A percentile compares a stretch with the other conserved stretches of the same genome.
phyloP scores from a whole-genome alignment of 1,284 basidiomycete genomes.

The Thelephora terrestris region DNA sequence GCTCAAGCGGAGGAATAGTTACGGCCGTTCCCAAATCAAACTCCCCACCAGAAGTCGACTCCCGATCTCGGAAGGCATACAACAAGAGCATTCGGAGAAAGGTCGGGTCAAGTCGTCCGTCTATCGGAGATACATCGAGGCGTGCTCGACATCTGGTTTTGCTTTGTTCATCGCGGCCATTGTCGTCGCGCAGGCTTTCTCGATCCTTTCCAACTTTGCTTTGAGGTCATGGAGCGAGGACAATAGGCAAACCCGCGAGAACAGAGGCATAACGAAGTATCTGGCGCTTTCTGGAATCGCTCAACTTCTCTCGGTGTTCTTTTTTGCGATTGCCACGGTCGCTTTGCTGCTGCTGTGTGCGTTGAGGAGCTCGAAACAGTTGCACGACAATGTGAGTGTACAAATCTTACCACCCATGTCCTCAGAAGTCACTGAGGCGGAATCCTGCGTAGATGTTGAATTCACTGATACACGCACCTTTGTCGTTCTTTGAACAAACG shows the following conservation, averaged over 20 bases:
- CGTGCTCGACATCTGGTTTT: conserved; percentile 71
- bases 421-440: conserved; percentile 2
- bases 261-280: conserved; percentile 49
- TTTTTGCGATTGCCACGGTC: conserved; percentile 47
- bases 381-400: conserved; percentile 64
- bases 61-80: conserved; percentile 34
- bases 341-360: conserved; percentile 76
- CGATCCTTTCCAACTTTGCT: conserved; percentile 56
- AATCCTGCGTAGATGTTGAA: conserved; percentile 48
- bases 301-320: conserved; percentile 39
- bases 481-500: conserved; percentile 83
- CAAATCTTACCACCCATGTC: conserved; percentile 11
- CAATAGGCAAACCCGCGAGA: conserved; percentile 53
- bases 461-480: conserved; percentile 72
- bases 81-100: conserved; percentile 76
- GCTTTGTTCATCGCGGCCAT: conserved; percentile 53
- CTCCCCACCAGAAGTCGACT: conserved; percentile 27
- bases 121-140: conserved; percentile 72
- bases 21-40: conserved; percentile 37
- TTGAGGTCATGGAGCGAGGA: conserved; percentile 75
- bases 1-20: conserved; percentile 37
- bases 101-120: conserved; percentile 75
- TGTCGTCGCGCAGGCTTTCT: conserved; percentile 41
- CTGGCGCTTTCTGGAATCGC: conserved; percentile 54
- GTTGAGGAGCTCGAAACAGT: conserved; percentile 59